Evolutionary conservation across 805 yeast species (phyloP).

Genomic region (Kluyveromyces aestuarii): DNA sequence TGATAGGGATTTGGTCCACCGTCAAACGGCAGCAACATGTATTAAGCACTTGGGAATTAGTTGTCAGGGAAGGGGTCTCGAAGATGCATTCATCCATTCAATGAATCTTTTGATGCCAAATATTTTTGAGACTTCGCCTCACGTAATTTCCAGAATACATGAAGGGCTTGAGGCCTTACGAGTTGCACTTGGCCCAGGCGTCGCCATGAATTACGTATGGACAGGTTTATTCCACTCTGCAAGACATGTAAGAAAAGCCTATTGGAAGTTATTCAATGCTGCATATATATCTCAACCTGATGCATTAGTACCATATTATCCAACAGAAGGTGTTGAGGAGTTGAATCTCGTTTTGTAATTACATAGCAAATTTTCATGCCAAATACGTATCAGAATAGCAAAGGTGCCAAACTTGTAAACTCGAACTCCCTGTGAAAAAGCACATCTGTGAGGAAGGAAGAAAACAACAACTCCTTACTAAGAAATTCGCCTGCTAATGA

Average conservation of each 20-base stretch:
- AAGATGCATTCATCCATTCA: slow-evolving; percentile 76
- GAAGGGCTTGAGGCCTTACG: slow-evolving; percentile 74
- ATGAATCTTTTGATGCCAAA: slow-evolving; percentile 81
- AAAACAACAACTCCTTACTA: too few species aligned
- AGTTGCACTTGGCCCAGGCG: slow-evolving; percentile 66
- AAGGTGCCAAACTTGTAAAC: too few species aligned
- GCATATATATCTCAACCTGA: slow-evolving; percentile 70
- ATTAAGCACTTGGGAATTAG: slow-evolving; percentile 74
- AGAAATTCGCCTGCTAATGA: too few species aligned
- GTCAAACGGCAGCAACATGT: slow-evolving; percentile 92
- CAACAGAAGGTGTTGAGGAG: slow-evolving; percentile 34
- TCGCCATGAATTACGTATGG: slow-evolving; percentile 67
- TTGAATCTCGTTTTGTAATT: not conserved
- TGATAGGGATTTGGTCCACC: slow-evolving; percentile 83
- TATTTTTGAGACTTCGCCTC: slow-evolving; percentile 90
- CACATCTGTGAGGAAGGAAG: too few species aligned
- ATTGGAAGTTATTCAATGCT: slow-evolving; percentile 75
- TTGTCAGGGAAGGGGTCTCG: slow-evolving; percentile 64
- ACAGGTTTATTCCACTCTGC: slow-evolving; percentile 94
- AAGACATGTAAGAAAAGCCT: slow-evolving; percentile 69
- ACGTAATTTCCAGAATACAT: slow-evolving; percentile 72
- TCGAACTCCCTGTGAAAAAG: too few species aligned
- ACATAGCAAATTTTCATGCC: not conserved
- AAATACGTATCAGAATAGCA: not conserved
- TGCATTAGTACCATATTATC: slow-evolving; percentile 76